Percentiles rank a stretch among this genome's conserved stretches.
Conservation (phyloP, 73 alveolate genomes). For the Paramecium sexaurelia region DNA sequence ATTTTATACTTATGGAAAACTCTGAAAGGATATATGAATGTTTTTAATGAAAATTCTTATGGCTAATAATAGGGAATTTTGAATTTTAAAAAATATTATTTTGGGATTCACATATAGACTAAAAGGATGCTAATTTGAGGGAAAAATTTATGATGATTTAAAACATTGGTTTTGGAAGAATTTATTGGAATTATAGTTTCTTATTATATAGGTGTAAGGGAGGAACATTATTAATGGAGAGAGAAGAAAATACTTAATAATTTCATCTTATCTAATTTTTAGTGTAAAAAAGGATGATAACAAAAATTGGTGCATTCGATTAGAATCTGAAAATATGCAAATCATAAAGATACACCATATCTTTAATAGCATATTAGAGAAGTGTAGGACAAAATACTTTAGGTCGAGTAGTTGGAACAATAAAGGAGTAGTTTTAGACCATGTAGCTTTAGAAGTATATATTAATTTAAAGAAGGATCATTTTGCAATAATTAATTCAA, state of each 20-base stretch:
- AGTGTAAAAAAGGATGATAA: neutral
- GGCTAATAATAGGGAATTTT: conserved; percentile 73
- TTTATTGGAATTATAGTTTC: conserved; percentile 69
- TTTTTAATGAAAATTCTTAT: conserved; percentile 73
- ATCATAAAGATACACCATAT: neutral
- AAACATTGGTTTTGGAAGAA: conserved; percentile 75
- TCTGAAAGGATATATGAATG: conserved; percentile 66
- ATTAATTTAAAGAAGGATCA: neutral
- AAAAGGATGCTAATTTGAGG: conserved; percentile 74
- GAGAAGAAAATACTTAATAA: neutral
- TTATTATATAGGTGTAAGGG: conserved; percentile 73
- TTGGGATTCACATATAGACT: conserved; percentile 74
- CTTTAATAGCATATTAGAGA: neutral
- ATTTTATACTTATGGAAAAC: conserved; percentile 56
- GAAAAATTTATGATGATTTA: conserved; percentile 71
- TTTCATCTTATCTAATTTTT: neutral
- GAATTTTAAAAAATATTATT: conserved; percentile 70
- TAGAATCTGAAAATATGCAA: neutral
- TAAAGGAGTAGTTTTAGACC: neutral
- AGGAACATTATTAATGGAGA: conserved; percentile 69
- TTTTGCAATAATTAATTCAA: neutral
- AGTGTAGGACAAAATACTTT: neutral
- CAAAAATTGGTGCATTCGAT: neutral
- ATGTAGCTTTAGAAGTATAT: neutral
- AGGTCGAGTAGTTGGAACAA: neutral